These are phyloP conservation scores for Wickerhamomyces canadensis DNA, from an alignment of 805 yeast genomes.

Conservation along the genomic window DNA sequence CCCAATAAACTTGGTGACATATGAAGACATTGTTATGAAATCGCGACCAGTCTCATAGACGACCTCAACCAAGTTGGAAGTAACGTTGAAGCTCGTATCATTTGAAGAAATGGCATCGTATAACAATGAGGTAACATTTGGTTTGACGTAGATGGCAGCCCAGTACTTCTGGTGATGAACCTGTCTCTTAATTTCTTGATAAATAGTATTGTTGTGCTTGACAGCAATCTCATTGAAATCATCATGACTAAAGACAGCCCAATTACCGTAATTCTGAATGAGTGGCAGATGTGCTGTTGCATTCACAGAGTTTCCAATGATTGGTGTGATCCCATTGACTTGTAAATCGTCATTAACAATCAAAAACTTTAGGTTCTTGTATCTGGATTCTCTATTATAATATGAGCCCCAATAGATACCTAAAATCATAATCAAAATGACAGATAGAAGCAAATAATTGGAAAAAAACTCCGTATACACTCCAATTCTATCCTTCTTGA, in stretches of 20 bases:
- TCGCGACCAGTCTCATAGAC: constrained; percentile 61
- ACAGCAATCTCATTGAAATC: constrained; percentile 5
- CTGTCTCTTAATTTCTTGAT: constrained; percentile 32
- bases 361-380: constrained; percentile 12
- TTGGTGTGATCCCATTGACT: constrained; percentile 8
- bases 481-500: constrained; percentile 2
- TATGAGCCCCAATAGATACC: constrained; percentile 24
- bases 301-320: constrained; percentile 6
- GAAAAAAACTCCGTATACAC: background rate
- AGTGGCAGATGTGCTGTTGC: constrained; percentile 3
- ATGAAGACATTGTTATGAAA: constrained; percentile 35
- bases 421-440: background rate
- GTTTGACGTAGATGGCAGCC: constrained; percentile 47
- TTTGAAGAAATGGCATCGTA: constrained; percentile 13
- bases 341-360: constrained; percentile 19
- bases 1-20: constrained; percentile 44
- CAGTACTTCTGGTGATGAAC: constrained; percentile 53
- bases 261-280: constrained; percentile 13
- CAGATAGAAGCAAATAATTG: background rate
- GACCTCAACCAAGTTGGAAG: constrained; percentile 26
- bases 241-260: constrained; percentile 5
- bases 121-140: constrained; percentile 35
- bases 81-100: constrained; percentile 9
- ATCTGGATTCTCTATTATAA: constrained; percentile 13
- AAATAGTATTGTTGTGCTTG: constrained; percentile 7